Percentiles rank a stretch among this genome's conserved stretches.
Evolutionary conservation across 75 land plant genomes (phyloP).

Genomic region (Isoetes taiwanensis): DNA sequence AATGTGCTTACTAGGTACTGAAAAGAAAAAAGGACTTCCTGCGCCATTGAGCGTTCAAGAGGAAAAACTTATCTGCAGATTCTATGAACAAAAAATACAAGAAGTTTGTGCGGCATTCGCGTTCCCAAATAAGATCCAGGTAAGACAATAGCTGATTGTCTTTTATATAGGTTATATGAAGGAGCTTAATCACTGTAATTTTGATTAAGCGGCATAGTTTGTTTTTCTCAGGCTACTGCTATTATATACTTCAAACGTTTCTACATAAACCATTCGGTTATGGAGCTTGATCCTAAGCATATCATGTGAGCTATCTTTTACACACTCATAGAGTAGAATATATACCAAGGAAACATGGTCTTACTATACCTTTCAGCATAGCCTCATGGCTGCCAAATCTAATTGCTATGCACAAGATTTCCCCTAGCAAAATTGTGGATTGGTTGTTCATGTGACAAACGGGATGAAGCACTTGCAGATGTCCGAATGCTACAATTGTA

Average conservation of each 20-base stretch:
- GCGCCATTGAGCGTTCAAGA: conserved; percentile 67
- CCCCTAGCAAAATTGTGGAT: too few relatives aligned
- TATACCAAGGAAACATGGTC: too few relatives aligned
- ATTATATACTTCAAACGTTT: conserved; percentile 84
- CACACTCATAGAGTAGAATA: too few relatives aligned
- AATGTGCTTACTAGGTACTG: conserved; percentile 29
- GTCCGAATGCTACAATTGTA: too few relatives aligned
- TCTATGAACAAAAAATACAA: conserved; percentile 88
- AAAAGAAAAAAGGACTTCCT: conserved; percentile 37
- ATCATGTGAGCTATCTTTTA: conserved; percentile 72
- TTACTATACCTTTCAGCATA: too few relatives aligned
- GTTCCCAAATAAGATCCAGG: conserved; percentile 97
- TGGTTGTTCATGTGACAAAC: too few relatives aligned
- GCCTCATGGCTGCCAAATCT: too few relatives aligned
- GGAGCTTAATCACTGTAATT: neutral
- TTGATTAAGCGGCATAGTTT: neutral
- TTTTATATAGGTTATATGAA: neutral
- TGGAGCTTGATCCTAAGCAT: conserved; percentile 93
- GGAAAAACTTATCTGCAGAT: conserved; percentile 61
- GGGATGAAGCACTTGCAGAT: too few relatives aligned
- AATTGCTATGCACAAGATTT: too few relatives aligned
- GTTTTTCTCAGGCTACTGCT: conserved; percentile 67
- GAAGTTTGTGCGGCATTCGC: conserved; percentile 83
- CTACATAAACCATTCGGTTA: conserved; percentile 86
- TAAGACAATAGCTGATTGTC: conserved; percentile 8